Evolutionary conservation across 1,284 basidiomycete genomes (phyloP).

Genomic region (Malassezia equina): DNA sequence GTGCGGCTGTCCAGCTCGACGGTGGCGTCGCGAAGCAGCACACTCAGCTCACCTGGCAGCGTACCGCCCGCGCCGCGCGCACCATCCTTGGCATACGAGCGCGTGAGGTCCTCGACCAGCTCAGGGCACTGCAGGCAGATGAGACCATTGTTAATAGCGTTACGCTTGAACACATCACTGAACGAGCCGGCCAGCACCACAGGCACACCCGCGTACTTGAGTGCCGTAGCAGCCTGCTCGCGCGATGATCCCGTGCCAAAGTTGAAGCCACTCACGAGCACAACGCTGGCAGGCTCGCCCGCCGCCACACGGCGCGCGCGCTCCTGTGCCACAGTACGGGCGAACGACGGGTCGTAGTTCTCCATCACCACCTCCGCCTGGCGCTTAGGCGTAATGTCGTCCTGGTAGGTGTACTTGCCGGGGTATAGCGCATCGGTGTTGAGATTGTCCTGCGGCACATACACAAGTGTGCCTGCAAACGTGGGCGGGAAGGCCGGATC

Average conservation of each 20-base stretch:
- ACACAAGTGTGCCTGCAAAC: conserved; percentile 76
- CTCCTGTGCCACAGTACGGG: conserved; percentile 61
- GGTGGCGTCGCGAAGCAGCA: conserved; percentile 27
- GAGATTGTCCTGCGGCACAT: conserved; percentile 90
- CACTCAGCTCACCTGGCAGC: conserved; percentile 29
- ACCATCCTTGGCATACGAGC: conserved; percentile 62
- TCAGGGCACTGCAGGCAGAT: conserved; percentile 87
- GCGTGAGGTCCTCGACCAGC: conserved; percentile 74
- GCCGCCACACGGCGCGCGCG: conserved; percentile 24
- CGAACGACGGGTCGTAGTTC: conserved; percentile 90
- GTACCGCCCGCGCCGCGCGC: conserved; percentile 54
- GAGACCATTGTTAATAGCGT: conserved; percentile 96
- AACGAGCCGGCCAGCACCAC: conserved; percentile 92
- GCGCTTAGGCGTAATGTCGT: conserved; percentile 87
- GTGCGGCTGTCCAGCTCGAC: conserved; percentile 25
- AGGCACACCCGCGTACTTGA: conserved; percentile 85
- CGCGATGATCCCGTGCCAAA: conserved; percentile 98
- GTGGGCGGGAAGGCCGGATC: conserved; percentile 58
- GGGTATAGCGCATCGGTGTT: conserved; percentile 99
- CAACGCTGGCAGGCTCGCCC: conserved; percentile 52
- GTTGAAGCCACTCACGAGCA: conserved; percentile 90
- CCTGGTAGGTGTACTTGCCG: conserved; percentile 98
- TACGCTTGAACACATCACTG: conserved; percentile 98
- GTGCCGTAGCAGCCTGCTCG: conserved; percentile 93
- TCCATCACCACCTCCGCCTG: conserved; percentile 94